Evolutionary conservation across 2,329 filamentous ascomycete genomes (phyloP), one percentile per base, ranked within the genome.

Genomic region (Trichoderma oligosporum): DNA sequence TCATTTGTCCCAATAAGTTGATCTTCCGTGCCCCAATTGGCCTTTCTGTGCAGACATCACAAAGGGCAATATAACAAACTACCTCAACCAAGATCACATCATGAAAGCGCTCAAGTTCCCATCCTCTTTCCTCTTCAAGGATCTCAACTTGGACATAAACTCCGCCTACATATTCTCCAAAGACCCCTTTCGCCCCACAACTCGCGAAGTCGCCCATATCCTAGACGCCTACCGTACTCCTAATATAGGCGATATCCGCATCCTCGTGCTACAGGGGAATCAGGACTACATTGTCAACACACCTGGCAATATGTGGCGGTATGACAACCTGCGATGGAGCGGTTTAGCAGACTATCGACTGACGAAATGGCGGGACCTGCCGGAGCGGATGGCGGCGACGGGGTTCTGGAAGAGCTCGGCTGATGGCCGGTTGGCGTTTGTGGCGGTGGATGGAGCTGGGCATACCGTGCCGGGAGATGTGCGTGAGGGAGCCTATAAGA

Each of bases 101-200:
- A 60, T 61, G 20, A 24, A 51, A 8, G 61, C 61, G 14, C 64
- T 68, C 24, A 41, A 59, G 8, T 56, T 68, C 3, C 63, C 63
- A 41, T 91, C 96, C 74, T 89, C 96, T 53, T 80, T 83, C 63
- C 82, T 79, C 67, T 96, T 93, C 73, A 88, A 94, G 68, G 90
- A 86, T 68, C 95, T 91, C 83, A 96, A 96, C 82, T 88, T 91
- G 65, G 88, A 95, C 73, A 91, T 96, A 76, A 96, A 96, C 83
- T 83, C 89, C 5, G 62, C 51, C 33, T 68, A 57, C 27, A 6
- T 9, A 4, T 4, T 6, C 14, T 41, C 16, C 38, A 54, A 41
- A 2, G 31, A 57, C 12, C 53, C 45, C n/a, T 31, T 57, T 25
- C 42, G 47, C 1, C 51, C 63, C 22, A 57, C 53, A 12, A 45